Base-by-base conservation (phyloP, 2,329 filamentous ascomycete genomes). In the Penicillium sp. region DNA sequence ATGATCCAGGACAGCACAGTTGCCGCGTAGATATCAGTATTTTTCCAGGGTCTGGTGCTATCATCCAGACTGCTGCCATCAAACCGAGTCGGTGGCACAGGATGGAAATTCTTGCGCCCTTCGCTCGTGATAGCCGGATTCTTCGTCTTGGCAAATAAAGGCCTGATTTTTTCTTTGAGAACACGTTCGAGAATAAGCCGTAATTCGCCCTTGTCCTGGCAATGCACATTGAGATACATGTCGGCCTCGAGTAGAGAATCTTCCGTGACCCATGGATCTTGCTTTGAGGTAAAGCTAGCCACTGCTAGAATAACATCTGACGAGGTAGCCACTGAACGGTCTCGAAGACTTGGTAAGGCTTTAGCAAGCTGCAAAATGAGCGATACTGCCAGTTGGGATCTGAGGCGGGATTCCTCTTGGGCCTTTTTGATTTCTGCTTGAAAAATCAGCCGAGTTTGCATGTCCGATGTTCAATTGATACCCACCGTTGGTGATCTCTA, bases 81-180 rank as follows among this genome's bases (percentile, higher is more conserved):
- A 50, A 72, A 73, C 27, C 65, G 65, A 10, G 66, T 61, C 18
- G 65, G 49, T 24, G 70, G 64, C 13, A 67, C 52, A 10, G 71
- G 68, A 48, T 75, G 67, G 40, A 72, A 62, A 44, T 72, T 71
- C 59, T 75, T 75, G 32, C 73, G 70, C 9, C 73, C 73, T 13
- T 68, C 67, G 9, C 66, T 60, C 4, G 73, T 75, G 44, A 76
- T 69, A 2, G 69, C 64, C 4, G 70, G 66, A 46, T 72, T 74
- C 44, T 66, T 71, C 5, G 66, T 66, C 39, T 66, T 70, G 5
- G 66, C 68, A 47, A 76, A 76, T 9, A 74, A 60, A 6, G 72
- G 72, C 29, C 67, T 70, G 47, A 75, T 66, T 39, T 54, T 68
- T 4, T 62, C 58, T 42, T 51, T 61, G 2, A 68, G 62, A 20